Conservation (phyloP, 441 rosid genomes). For the Gossypium lobatum region DNA sequence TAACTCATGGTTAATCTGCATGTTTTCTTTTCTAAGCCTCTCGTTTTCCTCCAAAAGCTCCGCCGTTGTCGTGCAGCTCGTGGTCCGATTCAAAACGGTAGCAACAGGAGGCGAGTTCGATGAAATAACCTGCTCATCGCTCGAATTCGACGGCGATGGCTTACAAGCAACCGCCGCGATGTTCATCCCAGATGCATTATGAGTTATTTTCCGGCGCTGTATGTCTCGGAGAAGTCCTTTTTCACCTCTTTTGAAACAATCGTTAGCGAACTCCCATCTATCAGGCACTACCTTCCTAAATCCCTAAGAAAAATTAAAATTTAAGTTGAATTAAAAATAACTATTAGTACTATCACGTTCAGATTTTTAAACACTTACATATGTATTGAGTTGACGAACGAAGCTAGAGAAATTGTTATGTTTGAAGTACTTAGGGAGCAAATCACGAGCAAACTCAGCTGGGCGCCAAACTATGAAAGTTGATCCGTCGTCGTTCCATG, state of each 20-base stretch:
- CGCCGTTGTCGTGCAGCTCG: constrained; percentile 65
- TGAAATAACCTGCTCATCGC: constrained; percentile 74
- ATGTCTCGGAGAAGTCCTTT: constrained; percentile 66
- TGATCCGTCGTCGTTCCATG: too few relatives aligned
- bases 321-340: background rate
- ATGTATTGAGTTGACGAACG: constrained; percentile 88
- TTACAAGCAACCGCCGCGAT: constrained; percentile 24
- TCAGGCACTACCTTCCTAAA: constrained; percentile 85
- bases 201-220: constrained; percentile 67
- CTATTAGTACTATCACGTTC: background rate
- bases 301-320: constrained; percentile 30
- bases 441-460: too few relatives aligned
- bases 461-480: too few relatives aligned
- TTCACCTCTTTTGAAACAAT: constrained; percentile 67
- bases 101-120: constrained; percentile 59
- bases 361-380: constrained; percentile 39
- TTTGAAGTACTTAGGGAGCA: background rate
- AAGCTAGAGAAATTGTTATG: constrained; percentile 95
- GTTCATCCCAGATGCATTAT: constrained; percentile 24
- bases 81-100: constrained; percentile 26
- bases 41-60: constrained; percentile 86
- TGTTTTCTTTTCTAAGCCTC: constrained; percentile 60
- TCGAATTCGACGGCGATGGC: constrained; percentile 64
- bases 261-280: constrained; percentile 90
- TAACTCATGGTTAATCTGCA: constrained; percentile 56